phyloP scores from a whole-genome alignment of 2,329 filamentous ascomycete species.

The Diaporthe ilicicola region DNA sequence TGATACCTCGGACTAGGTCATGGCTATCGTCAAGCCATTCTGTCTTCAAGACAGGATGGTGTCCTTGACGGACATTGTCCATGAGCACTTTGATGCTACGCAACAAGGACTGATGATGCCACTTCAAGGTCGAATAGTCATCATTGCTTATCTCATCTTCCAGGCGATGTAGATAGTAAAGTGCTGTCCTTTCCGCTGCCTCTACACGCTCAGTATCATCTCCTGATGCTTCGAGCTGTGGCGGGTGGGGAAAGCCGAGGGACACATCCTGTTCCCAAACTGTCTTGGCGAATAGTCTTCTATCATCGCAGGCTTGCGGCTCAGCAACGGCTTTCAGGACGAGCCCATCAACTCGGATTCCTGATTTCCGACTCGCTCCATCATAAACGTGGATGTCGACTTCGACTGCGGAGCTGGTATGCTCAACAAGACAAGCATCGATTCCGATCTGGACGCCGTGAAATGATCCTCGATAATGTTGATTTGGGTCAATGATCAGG shows the following conservation, averaged over 20 bases:
- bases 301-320: conserved; percentile 19
- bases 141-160: no score
- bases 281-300: conserved; percentile 16
- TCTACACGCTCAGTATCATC: no score
- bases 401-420: no score
- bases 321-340: conserved; percentile 8
- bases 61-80: not conserved
- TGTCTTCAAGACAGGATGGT: not conserved
- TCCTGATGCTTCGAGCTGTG: no score
- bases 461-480: no score
- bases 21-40: not conserved
- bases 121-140: not conserved
- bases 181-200: no score
- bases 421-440: no score
- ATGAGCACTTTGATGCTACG: conserved; percentile 23
- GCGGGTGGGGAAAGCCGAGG: no score
- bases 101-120: conserved; percentile 23
- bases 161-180: no score
- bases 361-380: not conserved
- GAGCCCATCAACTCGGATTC: conserved; percentile 26
- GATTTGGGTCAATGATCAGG: not conserved
- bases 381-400: not conserved
- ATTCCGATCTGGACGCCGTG: no score
- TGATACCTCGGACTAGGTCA: not conserved
- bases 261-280: not conserved